phyloP scores from a whole-genome alignment of 2,329 filamentous ascomycete genomes.

The Verticillium zaregamsianum region DNA sequence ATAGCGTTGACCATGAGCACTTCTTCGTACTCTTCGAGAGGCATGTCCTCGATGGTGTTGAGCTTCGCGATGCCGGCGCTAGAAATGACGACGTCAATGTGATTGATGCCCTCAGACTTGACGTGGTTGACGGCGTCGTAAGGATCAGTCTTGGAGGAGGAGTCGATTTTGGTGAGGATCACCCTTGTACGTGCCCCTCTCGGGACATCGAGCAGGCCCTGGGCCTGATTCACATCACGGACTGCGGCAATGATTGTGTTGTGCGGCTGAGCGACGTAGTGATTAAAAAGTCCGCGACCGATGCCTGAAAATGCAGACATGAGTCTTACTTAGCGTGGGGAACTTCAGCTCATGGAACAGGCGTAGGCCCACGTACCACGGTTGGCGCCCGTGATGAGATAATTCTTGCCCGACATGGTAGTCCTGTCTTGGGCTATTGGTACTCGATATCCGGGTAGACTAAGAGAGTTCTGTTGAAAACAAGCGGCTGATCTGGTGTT shows the following conservation, averaged over 20 bases:
- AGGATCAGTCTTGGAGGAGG: constrained; percentile 24
- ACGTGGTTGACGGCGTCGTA: constrained; percentile 26
- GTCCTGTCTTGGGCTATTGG: too few species aligned
- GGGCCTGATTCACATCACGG: constrained; percentile 23
- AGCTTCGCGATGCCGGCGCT: constrained; percentile 40
- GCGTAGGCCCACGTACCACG: too few species aligned
- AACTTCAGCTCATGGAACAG: too few species aligned
- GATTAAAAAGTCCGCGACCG: constrained; percentile 25
- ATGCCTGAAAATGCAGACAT: constrained; percentile 18
- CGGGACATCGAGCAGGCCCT: constrained; percentile 23
- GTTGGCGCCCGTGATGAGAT: too few species aligned
- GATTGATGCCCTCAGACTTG: constrained; percentile 26
- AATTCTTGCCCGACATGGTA: too few species aligned
- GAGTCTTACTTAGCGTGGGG: too few species aligned
- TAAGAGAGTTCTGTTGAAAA: too few species aligned
- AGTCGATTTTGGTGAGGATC: constrained; percentile 39
- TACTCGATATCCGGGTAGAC: too few species aligned
- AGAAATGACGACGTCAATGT: constrained; percentile 46
- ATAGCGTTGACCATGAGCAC: constrained; percentile 20
- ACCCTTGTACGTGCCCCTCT: constrained; percentile 24
- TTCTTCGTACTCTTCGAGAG: constrained; percentile 10
- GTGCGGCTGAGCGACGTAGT: constrained; percentile 45
- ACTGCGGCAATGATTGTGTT: constrained; percentile 41
- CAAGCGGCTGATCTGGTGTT: too few species aligned
- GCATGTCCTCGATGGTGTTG: constrained; percentile 19